Conservation (phyloP, 306 rosid genomes). For the Cucurbita pepo region DNA sequence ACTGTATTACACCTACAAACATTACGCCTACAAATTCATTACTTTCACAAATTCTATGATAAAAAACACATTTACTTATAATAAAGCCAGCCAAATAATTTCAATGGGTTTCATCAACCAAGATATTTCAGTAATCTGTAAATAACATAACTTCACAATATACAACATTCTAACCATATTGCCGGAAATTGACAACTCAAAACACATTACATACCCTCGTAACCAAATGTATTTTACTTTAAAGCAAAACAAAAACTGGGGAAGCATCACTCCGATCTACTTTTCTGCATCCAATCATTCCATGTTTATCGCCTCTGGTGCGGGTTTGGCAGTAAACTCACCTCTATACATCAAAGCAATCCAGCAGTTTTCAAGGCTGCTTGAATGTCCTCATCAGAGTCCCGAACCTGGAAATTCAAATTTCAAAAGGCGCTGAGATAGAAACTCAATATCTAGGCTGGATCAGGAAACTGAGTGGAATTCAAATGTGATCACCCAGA, state of each 20-base stretch:
- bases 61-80: not conserved
- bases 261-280: not conserved
- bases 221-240: not conserved
- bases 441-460: not conserved
- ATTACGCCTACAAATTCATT: no score
- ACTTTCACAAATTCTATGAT: no score
- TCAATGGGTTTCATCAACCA: not conserved
- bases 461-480: not conserved
- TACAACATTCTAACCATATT: not conserved
- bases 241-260: not conserved
- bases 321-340: not conserved
- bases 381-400: conserved; percentile 31
- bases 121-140: not conserved
- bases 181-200: not conserved
- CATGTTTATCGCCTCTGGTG: not conserved
- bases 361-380: conserved; percentile 52
- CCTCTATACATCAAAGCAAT: conserved; percentile 13
- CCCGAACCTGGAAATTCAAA: conserved; percentile 13
- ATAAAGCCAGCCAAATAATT: not conserved
- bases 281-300: not conserved
- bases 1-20: no score
- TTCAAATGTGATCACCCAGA: not conserved
- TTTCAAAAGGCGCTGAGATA: not conserved
- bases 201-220: not conserved
- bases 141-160: not conserved